Conservation (phyloP, 371 early-diverging fungal genomes). For the Capniomyces stellatus region DNA sequence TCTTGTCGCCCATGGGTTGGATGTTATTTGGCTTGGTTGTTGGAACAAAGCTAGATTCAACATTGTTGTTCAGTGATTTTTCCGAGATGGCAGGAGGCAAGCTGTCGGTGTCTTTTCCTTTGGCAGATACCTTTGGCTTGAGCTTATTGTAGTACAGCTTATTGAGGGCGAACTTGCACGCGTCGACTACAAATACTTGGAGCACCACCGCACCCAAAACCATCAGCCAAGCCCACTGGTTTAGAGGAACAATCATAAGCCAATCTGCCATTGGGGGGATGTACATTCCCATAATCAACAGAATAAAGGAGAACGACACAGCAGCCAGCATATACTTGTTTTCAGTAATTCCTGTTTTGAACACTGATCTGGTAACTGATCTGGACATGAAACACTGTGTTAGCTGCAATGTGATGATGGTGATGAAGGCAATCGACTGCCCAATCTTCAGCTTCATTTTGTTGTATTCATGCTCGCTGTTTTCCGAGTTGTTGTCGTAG, state of each 20-base stretch:
- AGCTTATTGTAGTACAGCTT: neutral
- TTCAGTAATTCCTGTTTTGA: constrained; percentile 42
- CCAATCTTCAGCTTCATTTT: too few relatives aligned
- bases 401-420: too few relatives aligned
- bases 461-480: constrained; percentile 14
- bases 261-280: constrained; percentile 40
- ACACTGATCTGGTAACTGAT: constrained; percentile 42
- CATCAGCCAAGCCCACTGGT: constrained; percentile 55
- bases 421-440: too few relatives aligned
- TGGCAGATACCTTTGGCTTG: too few relatives aligned
- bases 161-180: constrained; percentile 36
- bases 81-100: too few relatives aligned
- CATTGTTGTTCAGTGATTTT: too few relatives aligned
- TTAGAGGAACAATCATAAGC: constrained; percentile 44
- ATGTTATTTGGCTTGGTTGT: too few relatives aligned
- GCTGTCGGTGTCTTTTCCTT: too few relatives aligned
- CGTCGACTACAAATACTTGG: constrained; percentile 45
- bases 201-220: constrained; percentile 44
- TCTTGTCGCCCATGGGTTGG: too few relatives aligned
- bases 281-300: constrained; percentile 57
- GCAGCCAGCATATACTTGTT: constrained; percentile 64
- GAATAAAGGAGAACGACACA: constrained; percentile 40
- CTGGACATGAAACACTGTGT: constrained; percentile 61
- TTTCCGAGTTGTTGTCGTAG: constrained; percentile 17
- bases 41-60: too few relatives aligned